A percentile compares a stretch with the other conserved stretches of the same genome.
phyloP scores from a whole-genome alignment of 805 yeast genomes.

The Ogataea pignaliae region DNA sequence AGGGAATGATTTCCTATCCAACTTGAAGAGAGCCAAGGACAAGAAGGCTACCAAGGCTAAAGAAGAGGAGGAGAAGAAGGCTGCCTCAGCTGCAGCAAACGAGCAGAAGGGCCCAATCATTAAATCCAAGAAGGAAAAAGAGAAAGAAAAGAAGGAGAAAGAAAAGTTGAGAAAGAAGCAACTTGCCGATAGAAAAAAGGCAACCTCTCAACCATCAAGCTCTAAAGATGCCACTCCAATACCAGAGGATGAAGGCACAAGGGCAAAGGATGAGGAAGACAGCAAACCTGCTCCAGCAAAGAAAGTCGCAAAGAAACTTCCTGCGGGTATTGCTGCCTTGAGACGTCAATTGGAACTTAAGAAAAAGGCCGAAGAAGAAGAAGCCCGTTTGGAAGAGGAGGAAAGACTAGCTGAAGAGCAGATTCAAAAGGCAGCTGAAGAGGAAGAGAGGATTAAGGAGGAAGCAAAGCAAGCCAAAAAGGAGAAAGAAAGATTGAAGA shows the following conservation, averaged over 20 bases:
- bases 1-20: slow-evolving; percentile 73
- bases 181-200: slow-evolving; percentile 80
- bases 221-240: slow-evolving; percentile 13
- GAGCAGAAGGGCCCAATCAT: slow-evolving; percentile 54
- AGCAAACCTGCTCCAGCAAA: slow-evolving; percentile 31
- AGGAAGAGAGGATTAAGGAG: slow-evolving; percentile 60
- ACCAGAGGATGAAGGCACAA: slow-evolving; percentile 35
- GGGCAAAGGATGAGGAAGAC: slow-evolving; percentile 39
- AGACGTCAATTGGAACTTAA: slow-evolving; percentile 84
- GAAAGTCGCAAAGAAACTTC: slow-evolving; percentile 60
- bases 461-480: slow-evolving; percentile 66
- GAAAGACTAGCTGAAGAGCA: slow-evolving; percentile 47
- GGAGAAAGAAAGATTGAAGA: slow-evolving; percentile 82
- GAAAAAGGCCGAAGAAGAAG: slow-evolving; percentile 85
- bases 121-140: slow-evolving; percentile 90
- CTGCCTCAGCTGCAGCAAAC: slow-evolving; percentile 24
- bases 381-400: slow-evolving; percentile 65
- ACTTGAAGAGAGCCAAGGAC: slow-evolving; percentile 73
- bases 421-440: slow-evolving; percentile 46
- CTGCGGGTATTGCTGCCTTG: slow-evolving; percentile 89
- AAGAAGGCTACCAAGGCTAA: slow-evolving; percentile 69
- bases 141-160: slow-evolving; percentile 90
- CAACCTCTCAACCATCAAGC: slow-evolving; percentile 28
- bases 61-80: slow-evolving; percentile 46
- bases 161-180: slow-evolving; percentile 91